Evolutionary conservation across 805 yeast species (phyloP).

Genomic region (Phaffomyces opuntiae): DNA sequence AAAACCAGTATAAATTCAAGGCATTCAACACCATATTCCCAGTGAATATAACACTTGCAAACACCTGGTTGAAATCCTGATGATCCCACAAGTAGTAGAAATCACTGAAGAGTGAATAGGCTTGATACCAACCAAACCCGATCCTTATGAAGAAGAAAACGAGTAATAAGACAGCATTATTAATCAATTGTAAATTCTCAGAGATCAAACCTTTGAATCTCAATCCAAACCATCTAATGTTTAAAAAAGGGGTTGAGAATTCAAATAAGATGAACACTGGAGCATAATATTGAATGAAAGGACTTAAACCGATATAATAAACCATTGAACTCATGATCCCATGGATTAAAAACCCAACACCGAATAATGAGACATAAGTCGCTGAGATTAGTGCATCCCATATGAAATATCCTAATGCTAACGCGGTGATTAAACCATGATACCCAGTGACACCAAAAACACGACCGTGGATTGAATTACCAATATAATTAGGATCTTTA

Average conservation of each 20-base stretch:
- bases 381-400: constrained; percentile 73
- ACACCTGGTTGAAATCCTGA: constrained; percentile 41
- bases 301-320: constrained; percentile 51
- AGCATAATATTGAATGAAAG: constrained; percentile 65
- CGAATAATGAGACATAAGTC: constrained; percentile 51
- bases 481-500: not conserved
- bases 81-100: constrained; percentile 30
- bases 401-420: constrained; percentile 72
- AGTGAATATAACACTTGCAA: constrained; percentile 25
- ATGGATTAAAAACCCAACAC: constrained; percentile 67
- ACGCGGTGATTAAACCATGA: constrained; percentile 56
- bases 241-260: constrained; percentile 80
- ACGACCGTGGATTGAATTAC: constrained; percentile 31
- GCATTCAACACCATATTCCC: constrained; percentile 49
- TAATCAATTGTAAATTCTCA: constrained; percentile 41
- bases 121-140: constrained; percentile 72
- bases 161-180: constrained; percentile 57
- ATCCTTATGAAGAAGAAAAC: constrained; percentile 67
- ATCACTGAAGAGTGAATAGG: constrained; percentile 37
- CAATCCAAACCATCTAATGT: constrained; percentile 75
- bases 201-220: constrained; percentile 60
- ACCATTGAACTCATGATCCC: constrained; percentile 70
- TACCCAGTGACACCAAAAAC: constrained; percentile 62
- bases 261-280: constrained; percentile 76
- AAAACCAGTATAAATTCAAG: constrained; percentile 73